Conservation (phyloP, 768 basidiomycete species). For the Xanthoconium stramineum region DNA sequence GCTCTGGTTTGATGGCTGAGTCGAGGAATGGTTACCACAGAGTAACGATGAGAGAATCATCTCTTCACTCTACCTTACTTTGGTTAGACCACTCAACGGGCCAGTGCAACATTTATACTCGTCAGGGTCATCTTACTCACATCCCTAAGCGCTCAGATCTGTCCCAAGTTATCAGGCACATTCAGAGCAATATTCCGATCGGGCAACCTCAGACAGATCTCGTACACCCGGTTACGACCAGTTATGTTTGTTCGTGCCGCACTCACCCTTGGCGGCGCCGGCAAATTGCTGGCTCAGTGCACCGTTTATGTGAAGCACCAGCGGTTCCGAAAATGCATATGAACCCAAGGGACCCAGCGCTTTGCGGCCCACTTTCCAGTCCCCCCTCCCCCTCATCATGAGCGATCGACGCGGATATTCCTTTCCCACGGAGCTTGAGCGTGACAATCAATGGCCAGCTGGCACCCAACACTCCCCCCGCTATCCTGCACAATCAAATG, state of each 20-base stretch:
- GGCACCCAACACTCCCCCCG: slow-evolving; percentile 21
- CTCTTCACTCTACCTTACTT: slow-evolving; percentile 25
- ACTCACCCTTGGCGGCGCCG: slow-evolving; percentile 29
- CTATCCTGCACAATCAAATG: slow-evolving; percentile 20
- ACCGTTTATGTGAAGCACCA: slow-evolving; percentile 24
- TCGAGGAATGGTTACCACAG: slow-evolving; percentile 14
- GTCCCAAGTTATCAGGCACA: slow-evolving; percentile 31
- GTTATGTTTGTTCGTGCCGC: slow-evolving; percentile 29
- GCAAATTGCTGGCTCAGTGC: slow-evolving; percentile 28
- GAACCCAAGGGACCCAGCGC: slow-evolving; percentile 24
- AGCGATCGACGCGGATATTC: slow-evolving; percentile 31
- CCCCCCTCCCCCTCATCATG: slow-evolving; percentile 20
- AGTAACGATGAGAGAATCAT: slow-evolving; percentile 17
- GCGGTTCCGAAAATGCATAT: slow-evolving; percentile 35
- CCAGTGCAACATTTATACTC: slow-evolving; percentile 14
- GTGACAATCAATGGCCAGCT: slow-evolving; percentile 24
- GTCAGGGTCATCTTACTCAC: slow-evolving; percentile 27
- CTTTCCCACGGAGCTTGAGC: slow-evolving; percentile 18
- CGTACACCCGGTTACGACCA: slow-evolving; percentile 25
- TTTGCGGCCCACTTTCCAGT: slow-evolving; percentile 2
- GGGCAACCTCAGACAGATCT: slow-evolving; percentile 30
- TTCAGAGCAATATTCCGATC: slow-evolving; percentile 21
- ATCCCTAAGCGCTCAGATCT: slow-evolving; percentile 24
- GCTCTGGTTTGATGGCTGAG: slow-evolving; percentile 20
- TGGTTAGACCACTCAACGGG: slow-evolving; percentile 23